Percentiles rank a stretch among this genome's conserved stretches.
Conservation (phyloP, 495 filamentous ascomycete genomes). For the Chaetomidium leptoderma region DNA sequence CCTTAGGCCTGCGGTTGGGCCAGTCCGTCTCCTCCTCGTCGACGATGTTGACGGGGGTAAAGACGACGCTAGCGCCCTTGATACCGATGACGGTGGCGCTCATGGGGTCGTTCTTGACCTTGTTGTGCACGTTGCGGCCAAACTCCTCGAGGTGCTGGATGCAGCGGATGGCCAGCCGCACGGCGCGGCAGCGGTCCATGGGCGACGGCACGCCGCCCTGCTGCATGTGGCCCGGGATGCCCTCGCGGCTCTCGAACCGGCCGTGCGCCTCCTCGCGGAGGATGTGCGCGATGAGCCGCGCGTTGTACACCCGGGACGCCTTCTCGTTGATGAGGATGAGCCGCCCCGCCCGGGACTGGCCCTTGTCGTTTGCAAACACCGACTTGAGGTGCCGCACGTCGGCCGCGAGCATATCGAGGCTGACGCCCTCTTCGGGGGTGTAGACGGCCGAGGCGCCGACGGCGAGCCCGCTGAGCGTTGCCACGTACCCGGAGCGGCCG, state of each 20-base stretch:
- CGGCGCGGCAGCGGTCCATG: constrained; percentile 92
- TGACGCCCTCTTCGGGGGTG: constrained; percentile 94
- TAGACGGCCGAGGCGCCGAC: constrained; percentile 95
- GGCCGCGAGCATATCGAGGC: constrained; percentile 82
- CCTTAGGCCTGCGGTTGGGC: constrained; percentile 76
- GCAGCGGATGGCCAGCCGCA: constrained; percentile 85
- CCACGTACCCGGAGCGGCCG: constrained; percentile 89
- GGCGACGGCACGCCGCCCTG: constrained; percentile 90
- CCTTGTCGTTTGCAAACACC: constrained; percentile 78
- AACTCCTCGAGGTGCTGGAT: constrained; percentile 83
- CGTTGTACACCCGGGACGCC: constrained; percentile 83
- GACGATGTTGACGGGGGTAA: constrained; percentile 68
- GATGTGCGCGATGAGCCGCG: constrained; percentile 89
- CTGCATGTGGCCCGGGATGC: constrained; percentile 94
- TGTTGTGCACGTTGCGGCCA: constrained; percentile 58
- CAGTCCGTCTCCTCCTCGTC: constrained; percentile 91
- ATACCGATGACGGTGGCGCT: constrained; percentile 85
- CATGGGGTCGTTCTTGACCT: constrained; percentile 64
- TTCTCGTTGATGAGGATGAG: constrained; percentile 93
- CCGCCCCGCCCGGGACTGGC: constrained; percentile 87
- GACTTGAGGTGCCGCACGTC: constrained; percentile 89
- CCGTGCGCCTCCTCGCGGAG: constrained; percentile 90
- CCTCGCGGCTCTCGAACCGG: constrained; percentile 87
- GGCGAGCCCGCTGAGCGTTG: constrained; percentile 80
- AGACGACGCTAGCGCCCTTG: constrained; percentile 81